A percentile compares a stretch with the other conserved stretches of the same genome.
Conservation (phyloP, 176 grass and related monocot species). For the Calamus simplicifolius region DNA sequence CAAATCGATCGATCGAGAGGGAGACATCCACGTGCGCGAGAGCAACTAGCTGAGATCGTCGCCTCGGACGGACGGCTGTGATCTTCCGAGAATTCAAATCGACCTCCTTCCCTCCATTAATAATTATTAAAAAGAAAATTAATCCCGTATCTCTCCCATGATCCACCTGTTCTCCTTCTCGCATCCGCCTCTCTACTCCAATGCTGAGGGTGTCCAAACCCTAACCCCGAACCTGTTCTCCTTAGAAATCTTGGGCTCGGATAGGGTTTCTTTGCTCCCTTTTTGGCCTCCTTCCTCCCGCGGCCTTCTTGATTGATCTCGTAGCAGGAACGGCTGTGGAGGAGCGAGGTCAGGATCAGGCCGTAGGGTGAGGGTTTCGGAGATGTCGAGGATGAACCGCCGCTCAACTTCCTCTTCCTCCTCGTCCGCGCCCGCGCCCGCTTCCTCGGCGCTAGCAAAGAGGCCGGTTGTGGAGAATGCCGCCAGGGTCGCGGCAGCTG, state of each 20-base stretch:
- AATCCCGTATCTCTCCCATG: too few relatives aligned
- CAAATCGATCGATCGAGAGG: too few relatives aligned
- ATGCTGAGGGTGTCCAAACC: not conserved
- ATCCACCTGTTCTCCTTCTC: too few relatives aligned
- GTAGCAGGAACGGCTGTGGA: too few relatives aligned
- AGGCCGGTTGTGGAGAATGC: constrained; percentile 11
- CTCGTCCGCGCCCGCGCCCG: constrained; percentile 14
- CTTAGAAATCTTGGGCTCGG: not conserved
- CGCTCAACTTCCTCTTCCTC: constrained; percentile 7
- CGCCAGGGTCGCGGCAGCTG: constrained; percentile 17
- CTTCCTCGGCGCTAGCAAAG: constrained; percentile 33
- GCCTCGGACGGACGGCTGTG: not conserved
- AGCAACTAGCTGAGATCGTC: not conserved
- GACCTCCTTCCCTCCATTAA: constrained; percentile 21
- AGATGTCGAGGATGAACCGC: constrained; percentile 32
- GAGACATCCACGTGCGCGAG: not conserved
- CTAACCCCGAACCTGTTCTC: not conserved
- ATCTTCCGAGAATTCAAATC: constrained; percentile 3
- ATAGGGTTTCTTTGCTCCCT: too few relatives aligned
- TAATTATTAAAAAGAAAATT: too few relatives aligned
- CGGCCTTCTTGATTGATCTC: too few relatives aligned
- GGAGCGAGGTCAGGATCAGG: too few relatives aligned
- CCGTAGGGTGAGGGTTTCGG: constrained; percentile 6
- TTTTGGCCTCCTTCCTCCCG: too few relatives aligned
- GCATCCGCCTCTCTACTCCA: constrained; percentile 1